Evolutionary conservation across 2,329 filamentous ascomycete species (phyloP).

Genomic region (Colletotrichum sp.): DNA sequence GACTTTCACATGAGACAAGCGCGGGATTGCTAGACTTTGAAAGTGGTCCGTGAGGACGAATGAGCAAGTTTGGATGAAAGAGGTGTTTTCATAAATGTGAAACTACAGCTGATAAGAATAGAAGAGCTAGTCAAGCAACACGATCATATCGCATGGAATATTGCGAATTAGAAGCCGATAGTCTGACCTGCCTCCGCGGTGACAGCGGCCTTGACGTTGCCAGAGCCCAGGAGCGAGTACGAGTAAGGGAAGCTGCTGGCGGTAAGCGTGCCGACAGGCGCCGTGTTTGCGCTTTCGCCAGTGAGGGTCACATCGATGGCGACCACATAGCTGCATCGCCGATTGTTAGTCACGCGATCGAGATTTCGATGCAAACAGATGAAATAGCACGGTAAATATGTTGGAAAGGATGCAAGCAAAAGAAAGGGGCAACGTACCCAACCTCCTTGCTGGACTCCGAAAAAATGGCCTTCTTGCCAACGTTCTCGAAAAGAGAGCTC

Average conservation of each 20-base stretch:
- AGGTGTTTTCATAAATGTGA: neutral
- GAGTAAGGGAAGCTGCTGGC: slow-evolving; percentile 55
- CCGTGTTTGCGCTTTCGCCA: slow-evolving; percentile 46
- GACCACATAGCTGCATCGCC: slow-evolving; percentile 32
- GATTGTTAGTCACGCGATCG: neutral
- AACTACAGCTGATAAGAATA: neutral
- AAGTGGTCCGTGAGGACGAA: neutral
- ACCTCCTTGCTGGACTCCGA: slow-evolving; percentile 32
- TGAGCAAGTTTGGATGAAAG: neutral
- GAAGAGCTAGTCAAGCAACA: neutral
- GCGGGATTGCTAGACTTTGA: neutral
- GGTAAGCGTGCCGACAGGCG: slow-evolving; percentile 49
- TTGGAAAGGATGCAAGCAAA: neutral
- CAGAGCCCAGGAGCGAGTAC: slow-evolving; percentile 43
- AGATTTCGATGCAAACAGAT: neutral
- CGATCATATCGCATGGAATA: neutral
- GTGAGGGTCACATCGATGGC: slow-evolving; percentile 44
- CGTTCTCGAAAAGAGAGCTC: slow-evolving; percentile 50
- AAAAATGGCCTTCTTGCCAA: slow-evolving; percentile 34
- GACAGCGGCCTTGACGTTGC: slow-evolving; percentile 45
- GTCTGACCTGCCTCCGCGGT: slow-evolving; percentile 37
- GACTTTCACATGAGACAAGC: neutral
- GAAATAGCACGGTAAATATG: neutral
- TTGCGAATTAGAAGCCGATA: slow-evolving; percentile 17
- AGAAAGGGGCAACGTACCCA: neutral